A percentile compares a stretch with the other conserved stretches of the same genome.
phyloP scores from a whole-genome alignment of 2,329 filamentous ascomycete species.

The Talaromyces sp. region DNA sequence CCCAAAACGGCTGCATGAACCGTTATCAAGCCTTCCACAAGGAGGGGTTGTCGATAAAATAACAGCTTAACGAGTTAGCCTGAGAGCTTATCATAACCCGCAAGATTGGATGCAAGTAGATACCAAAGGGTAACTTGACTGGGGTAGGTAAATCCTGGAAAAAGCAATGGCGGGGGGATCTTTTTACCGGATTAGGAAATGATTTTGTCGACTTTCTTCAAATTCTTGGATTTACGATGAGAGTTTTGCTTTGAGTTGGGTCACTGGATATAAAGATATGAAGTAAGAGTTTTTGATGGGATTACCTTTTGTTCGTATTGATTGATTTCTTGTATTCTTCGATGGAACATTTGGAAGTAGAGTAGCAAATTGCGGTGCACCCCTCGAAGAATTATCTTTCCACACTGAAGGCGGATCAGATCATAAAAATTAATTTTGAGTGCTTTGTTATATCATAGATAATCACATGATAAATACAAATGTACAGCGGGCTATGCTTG shows the following conservation, averaged over 20 bases:
- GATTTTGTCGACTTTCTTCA: background rate
- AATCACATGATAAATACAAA: too few species aligned
- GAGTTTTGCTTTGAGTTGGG: background rate
- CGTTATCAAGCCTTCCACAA: background rate
- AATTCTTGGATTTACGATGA: background rate
- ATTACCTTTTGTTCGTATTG: too few species aligned
- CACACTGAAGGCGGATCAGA: background rate
- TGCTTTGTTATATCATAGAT: background rate
- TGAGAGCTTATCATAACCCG: background rate
- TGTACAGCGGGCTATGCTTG: background rate
- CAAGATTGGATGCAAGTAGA: background rate
- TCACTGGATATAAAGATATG: background rate
- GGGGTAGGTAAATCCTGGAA: background rate
- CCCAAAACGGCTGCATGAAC: constrained; percentile 15
- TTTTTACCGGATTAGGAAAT: constrained; percentile 36
- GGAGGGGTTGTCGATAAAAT: constrained; percentile 5
- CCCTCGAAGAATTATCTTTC: background rate
- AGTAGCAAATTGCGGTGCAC: background rate
- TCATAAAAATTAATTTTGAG: background rate
- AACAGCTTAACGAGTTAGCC: background rate
- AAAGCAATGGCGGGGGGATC: constrained; percentile 24
- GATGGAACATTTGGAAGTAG: background rate
- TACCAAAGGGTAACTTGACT: background rate
- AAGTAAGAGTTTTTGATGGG: too few species aligned
- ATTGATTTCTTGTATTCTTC: too few species aligned